A percentile compares a stretch with the other conserved stretches of the same genome.
Evolutionary conservation across 805 yeast genomes (phyloP).

Genomic region (Zygosaccharomyces bisporus): DNA sequence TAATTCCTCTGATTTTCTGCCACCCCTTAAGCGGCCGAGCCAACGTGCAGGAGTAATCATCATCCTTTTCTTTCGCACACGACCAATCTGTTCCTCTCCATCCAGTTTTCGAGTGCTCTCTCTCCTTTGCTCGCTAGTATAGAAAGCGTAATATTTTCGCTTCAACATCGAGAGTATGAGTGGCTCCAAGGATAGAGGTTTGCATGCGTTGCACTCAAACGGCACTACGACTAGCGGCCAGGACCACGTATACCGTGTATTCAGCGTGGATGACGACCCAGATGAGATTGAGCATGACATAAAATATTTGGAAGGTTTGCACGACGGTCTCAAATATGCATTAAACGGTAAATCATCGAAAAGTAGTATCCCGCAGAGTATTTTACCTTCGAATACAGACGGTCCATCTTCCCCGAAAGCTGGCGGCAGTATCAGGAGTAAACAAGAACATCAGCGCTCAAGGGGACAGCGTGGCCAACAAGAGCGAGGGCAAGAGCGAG

Average conservation of each 20-base stretch:
- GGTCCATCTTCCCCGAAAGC: not conserved
- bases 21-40: not conserved
- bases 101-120: no score
- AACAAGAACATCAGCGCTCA: not conserved
- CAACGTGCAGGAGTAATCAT: not conserved
- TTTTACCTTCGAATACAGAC: not conserved
- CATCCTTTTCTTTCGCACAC: not conserved
- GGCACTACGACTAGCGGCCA: constrained; percentile 23
- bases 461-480: not conserved
- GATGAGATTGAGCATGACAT: constrained; percentile 63
- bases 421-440: constrained; percentile 1
- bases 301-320: constrained; percentile 67
- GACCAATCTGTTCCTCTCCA: no score
- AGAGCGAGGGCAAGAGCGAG: not conserved
- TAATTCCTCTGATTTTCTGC: not conserved
- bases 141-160: no score
- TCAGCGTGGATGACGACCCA: constrained; percentile 80
- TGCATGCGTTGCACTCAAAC: constrained; percentile 20
- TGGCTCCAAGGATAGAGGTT: constrained; percentile 13
- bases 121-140: no score
- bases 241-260: constrained; percentile 40
- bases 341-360: constrained; percentile 24
- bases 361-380: not conserved
- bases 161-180: not conserved
- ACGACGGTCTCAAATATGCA: constrained; percentile 60